phyloP scores from a whole-genome alignment of 345 rosid genomes.

The Laguncularia racemosa region DNA sequence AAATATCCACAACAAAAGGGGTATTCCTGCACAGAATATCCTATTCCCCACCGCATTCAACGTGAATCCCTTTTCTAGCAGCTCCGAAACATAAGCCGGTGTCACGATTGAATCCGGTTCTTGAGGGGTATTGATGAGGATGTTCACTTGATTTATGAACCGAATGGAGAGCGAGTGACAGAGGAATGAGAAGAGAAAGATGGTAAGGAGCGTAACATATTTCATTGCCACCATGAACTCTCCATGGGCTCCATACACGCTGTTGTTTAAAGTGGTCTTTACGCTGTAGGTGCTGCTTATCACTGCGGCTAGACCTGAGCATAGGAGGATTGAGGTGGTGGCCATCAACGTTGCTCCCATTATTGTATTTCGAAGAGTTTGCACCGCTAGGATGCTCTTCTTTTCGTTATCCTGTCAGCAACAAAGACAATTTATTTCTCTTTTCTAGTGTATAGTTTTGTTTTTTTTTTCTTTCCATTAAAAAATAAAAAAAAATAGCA shows the following conservation, averaged over 20 bases:
- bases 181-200: constrained; percentile 81
- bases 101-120: constrained; percentile 16
- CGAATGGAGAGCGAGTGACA: constrained; percentile 72
- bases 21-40: constrained; percentile 68
- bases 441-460: too few relatives aligned
- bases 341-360: constrained; percentile 99
- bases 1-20: constrained; percentile 82
- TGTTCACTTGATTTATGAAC: constrained; percentile 71
- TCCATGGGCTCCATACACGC: constrained; percentile 72
- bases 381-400: constrained; percentile 85
- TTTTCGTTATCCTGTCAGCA: constrained; percentile 73
- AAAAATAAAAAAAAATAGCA: background rate
- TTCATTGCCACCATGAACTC: constrained; percentile 79
- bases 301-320: constrained; percentile 78
- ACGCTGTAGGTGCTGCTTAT: constrained; percentile 88
- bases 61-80: constrained; percentile 65
- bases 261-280: constrained; percentile 70
- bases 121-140: constrained; percentile 66
- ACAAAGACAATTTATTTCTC: background rate
- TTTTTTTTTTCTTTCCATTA: too few relatives aligned
- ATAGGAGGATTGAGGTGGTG: constrained; percentile 78
- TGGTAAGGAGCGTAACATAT: constrained; percentile 59
- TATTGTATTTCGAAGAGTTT: constrained; percentile 70
- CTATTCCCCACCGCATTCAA: constrained; percentile 74
- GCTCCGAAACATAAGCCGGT: constrained; percentile 44